Evolutionary conservation across 164 flowering plant genomes (phyloP).

Genomic region (Paratinospora sagittata): DNA sequence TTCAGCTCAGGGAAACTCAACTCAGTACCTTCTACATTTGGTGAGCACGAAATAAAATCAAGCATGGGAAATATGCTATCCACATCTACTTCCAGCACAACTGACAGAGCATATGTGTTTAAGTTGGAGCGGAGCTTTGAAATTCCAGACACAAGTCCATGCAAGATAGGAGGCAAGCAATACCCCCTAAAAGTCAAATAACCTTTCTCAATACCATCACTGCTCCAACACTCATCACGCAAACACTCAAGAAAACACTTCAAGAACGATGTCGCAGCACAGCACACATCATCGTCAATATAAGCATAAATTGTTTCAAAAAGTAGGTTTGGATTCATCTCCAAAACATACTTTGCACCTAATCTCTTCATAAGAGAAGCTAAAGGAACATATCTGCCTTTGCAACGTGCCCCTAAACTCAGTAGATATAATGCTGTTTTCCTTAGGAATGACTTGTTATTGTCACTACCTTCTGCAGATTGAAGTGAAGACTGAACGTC

Average conservation of each 20-base stretch:
- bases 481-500: slow-evolving; percentile 60
- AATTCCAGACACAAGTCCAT: slow-evolving; percentile 82
- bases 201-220: slow-evolving; percentile 81
- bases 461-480: slow-evolving; percentile 41
- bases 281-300: slow-evolving; percentile 89
- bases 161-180: slow-evolving; percentile 72
- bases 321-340: slow-evolving; percentile 56
- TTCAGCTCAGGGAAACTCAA: slow-evolving; percentile 30
- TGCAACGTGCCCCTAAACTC: slow-evolving; percentile 77
- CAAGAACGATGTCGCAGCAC: slow-evolving; percentile 82
- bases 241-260: slow-evolving; percentile 84
- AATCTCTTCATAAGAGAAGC: slow-evolving; percentile 86
- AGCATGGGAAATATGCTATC: slow-evolving; percentile 91
- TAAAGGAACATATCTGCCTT: slow-evolving; percentile 93
- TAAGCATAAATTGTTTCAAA: slow-evolving; percentile 64
- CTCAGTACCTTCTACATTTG: slow-evolving; percentile 28
- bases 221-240: slow-evolving; percentile 92
- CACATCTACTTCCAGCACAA: slow-evolving; percentile 70
- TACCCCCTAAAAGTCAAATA: slow-evolving; percentile 52
- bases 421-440: slow-evolving; percentile 72
- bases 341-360: slow-evolving; percentile 70
- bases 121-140: slow-evolving; percentile 83
- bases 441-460: slow-evolving; percentile 35
- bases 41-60: slow-evolving; percentile 51
- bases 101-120: slow-evolving; percentile 84